Percentiles rank a stretch among this genome's conserved stretches.
Conservation (phyloP, 257 asterid species). For the Pogostemon cablin region DNA sequence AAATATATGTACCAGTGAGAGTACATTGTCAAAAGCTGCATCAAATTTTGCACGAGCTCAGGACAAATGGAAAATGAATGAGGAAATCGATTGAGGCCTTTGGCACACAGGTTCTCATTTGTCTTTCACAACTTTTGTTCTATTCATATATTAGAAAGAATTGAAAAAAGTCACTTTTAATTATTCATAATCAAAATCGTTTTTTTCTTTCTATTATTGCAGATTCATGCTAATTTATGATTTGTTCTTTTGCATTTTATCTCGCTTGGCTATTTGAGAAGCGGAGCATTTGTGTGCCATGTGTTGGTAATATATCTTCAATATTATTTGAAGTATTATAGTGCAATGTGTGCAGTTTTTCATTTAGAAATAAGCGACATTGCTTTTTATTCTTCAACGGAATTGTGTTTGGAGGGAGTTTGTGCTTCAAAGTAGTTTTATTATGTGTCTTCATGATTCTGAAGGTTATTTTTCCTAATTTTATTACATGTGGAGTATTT, state of each 20-base stretch:
- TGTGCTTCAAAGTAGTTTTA: no score
- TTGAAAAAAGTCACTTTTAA: not conserved
- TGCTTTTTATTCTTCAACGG: no score
- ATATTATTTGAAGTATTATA: no score
- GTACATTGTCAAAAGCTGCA: constrained; percentile 92
- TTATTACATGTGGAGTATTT: no score
- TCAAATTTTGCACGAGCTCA: constrained; percentile 79
- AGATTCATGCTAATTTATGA: constrained; percentile 12
- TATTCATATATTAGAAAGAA: not conserved
- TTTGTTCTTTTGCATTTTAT: not conserved
- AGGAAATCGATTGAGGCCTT: constrained; percentile 92
- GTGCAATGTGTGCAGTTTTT: no score
- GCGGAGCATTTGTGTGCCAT: no score
- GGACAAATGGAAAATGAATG: constrained; percentile 98
- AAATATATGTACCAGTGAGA: constrained; percentile 93
- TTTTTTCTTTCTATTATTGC: constrained; percentile 2
- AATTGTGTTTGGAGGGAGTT: no score
- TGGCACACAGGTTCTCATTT: constrained; percentile 88
- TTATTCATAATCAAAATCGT: not conserved
- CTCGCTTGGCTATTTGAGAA: no score
- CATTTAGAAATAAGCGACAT: no score
- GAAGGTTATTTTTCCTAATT: no score
- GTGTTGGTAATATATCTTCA: no score
- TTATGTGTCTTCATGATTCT: no score
- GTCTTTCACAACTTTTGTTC: constrained; percentile 17